A percentile compares a stretch with the other conserved stretches of the same genome.
phyloP scores from a whole-genome alignment of 306 rosid species.

The Quercus parvula region DNA sequence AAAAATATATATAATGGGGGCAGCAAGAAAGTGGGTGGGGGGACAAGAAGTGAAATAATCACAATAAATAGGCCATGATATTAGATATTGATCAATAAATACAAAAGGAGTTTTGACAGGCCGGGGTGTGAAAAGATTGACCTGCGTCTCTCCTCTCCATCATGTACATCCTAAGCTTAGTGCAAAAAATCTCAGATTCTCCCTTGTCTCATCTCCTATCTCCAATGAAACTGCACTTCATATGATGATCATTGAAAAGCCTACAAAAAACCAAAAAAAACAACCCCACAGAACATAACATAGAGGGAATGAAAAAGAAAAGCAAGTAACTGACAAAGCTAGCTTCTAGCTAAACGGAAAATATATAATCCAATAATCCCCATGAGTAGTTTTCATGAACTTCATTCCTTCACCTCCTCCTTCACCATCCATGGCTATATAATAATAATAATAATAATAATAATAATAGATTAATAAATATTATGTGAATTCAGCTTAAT shows the following conservation, averaged over 20 bases:
- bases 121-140: conserved; percentile 56
- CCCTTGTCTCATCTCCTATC: conserved; percentile 25
- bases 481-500: conserved; percentile 21
- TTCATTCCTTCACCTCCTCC: neutral
- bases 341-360: neutral
- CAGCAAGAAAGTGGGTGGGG: conserved; percentile 31
- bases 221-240: conserved; percentile 51
- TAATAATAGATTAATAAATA: neutral
- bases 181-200: conserved; percentile 26
- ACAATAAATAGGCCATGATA: conserved; percentile 53
- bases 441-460: no score
- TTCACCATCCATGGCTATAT: conserved; percentile 18
- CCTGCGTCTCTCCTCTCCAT: conserved; percentile 52
- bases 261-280: conserved; percentile 20
- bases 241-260: conserved; percentile 47
- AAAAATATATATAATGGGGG: conserved; percentile 18
- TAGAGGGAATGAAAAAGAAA: conserved; percentile 9
- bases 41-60: conserved; percentile 31
- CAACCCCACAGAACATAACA: conserved; percentile 5
- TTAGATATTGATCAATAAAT: conserved; percentile 51
- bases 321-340: conserved; percentile 3
- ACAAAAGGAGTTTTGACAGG: conserved; percentile 53
- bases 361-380: conserved; percentile 18
- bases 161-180: neutral
- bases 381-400: conserved; percentile 14